Evolutionary conservation across 306 rosid genomes (phyloP), one percentile per base, ranked within the genome.

Genomic region (Pterocarpus santalinus): DNA sequence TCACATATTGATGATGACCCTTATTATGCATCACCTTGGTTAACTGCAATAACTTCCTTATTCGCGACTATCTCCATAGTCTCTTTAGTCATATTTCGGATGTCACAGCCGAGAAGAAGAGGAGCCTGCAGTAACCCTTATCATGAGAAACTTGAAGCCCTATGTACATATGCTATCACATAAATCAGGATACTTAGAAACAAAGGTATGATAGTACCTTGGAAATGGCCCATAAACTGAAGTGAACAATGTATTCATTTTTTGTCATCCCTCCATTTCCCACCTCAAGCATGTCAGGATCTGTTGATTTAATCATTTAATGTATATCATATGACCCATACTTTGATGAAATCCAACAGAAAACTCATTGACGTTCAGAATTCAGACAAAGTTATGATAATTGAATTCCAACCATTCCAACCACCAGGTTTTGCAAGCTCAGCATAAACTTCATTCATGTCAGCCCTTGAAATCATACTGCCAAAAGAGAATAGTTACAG

Each of bases 241-340:
- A 95, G 87, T 95, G 99, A 68, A 93, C 97, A 72, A 91, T 82
- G 80, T 93, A 93, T 81, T 93, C 99, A 76, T 90, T 76, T 71
- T 85, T 91, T 13, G 88, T 91, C 99, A 95, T 95, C 51, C 99
- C 94, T 85, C 99, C 99, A 77, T 95, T 95, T 60, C 99, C 98
- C 60, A 93, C 94, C 80, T 95, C 98, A 66, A 95, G 97, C 99
- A 95, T 95, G 83, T 95, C 99, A 43, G 98, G 99, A 87, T 95
- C 98, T 95, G 95, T 72, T 70, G 15, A 77, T 63, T 79, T 56
- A 68, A 53, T 36, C 64, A 62, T 44, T 64, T 66, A 62, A 60
- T 67, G 47, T 30, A 38, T 64, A 67, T 35, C 34, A 11, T 32
- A 22, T 22, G 11, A 65, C 14, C 83, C 63, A 14, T 11, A 75